Evolutionary conservation across 495 filamentous ascomycete genomes (phyloP), one percentile per base, ranked within the genome.

Genomic region (Penicillium pancosmium): DNA sequence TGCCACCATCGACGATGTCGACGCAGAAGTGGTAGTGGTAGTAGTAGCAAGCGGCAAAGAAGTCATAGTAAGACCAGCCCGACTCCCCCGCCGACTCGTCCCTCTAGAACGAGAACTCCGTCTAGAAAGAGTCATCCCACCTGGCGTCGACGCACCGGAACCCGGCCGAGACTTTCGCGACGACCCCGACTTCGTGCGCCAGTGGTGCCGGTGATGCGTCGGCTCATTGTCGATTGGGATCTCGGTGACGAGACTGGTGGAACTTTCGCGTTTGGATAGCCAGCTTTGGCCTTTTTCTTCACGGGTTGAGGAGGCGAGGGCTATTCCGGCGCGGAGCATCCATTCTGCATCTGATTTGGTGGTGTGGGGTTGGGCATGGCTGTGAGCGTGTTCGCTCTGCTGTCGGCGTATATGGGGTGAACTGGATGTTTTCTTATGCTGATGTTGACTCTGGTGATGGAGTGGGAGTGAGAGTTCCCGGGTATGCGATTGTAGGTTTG

Each of bases 221-320:
- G 51, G 11, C 3, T 50, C 19, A 11, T 69, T 60, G 31, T 69
- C 61, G 19, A 53, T 48, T n/a, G 55, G 40, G 43, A 48, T 74
- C 19, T 83, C 76, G 8, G 76, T 78, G 8, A 82, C 74, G 13
- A 92, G 78, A 62, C 83, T 89, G 0, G 90, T 92, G 5, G 87
- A 89, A 56, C 84, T 89, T 33, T 83, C 84, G 54, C 88, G 83
- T 57, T 88, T 87, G 5, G 82, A 80, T 3, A 94, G 82, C 91
- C 91, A 94, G 43, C 83, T 79, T 68, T 92, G 89, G 12, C 91
- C 91, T 68, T 92, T 93, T 64, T 84, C 84, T 61, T 93, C 90
- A 56, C 90, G 80, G 2, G 88, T 79, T 47, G 86, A 85, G 4
- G 83, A 82, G n/a, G 87, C 84, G 12, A 93, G 84, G 21, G 86